These are phyloP conservation scores for Eragrostis tef DNA, from an alignment of 202 grass and related monocot genomes.

Conservation along the genomic window DNA sequence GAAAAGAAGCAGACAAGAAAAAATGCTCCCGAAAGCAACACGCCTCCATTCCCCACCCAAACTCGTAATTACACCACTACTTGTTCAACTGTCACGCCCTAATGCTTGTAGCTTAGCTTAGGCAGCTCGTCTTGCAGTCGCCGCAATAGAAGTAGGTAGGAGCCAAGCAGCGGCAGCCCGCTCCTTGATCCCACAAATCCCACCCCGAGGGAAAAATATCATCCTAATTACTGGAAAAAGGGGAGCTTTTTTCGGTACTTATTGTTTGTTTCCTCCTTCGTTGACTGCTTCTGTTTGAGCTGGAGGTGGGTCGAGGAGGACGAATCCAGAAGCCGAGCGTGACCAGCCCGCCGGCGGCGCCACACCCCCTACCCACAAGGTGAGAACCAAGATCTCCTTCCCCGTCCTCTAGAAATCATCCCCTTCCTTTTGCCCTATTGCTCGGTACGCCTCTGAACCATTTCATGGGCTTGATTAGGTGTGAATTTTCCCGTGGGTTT, in stretches of 20 bases:
- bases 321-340: not conserved
- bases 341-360: no score
- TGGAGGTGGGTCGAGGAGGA: not conserved
- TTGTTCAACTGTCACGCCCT: not conserved
- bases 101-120: slow-evolving; percentile 11
- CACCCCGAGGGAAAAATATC: not conserved
- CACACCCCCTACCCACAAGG: no score
- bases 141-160: not conserved
- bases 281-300: not conserved
- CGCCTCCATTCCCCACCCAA: slow-evolving; percentile 23
- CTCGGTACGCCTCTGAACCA: not conserved
- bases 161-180: not conserved
- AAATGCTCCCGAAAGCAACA: slow-evolving; percentile 44
- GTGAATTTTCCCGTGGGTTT: slow-evolving; percentile 27
- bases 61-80: slow-evolving; percentile 29
- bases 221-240: not conserved
- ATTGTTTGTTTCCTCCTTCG: slow-evolving; percentile 2
- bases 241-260: not conserved
- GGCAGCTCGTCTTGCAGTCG: not conserved
- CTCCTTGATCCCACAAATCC: slow-evolving; percentile 5
- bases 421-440: no score
- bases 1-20: slow-evolving; percentile 33
- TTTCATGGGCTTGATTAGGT: not conserved
- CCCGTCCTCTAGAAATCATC: no score
- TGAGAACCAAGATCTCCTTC: no score